Base-by-base conservation (phyloP, 306 rosid genomes). In the Potentilla sterilis region DNA sequence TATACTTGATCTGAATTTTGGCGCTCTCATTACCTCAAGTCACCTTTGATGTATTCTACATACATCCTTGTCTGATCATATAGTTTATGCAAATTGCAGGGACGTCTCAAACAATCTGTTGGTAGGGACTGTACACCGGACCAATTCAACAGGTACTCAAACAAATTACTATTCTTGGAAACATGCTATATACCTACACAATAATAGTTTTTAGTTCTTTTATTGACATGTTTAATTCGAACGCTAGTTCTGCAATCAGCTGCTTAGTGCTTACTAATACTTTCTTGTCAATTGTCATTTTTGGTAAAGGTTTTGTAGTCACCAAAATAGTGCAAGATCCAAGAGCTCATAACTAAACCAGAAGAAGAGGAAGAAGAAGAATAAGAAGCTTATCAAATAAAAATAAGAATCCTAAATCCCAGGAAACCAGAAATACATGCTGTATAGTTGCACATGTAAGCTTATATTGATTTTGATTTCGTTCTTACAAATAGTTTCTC, bases 241-340 rank as follows among this genome's bases (percentile, higher is more conserved):
- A 15, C 8, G 21, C 13, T 64, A 3, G 16, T 37, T 35, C 24
- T 64, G 12, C 13, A 19, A n/a, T 19, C 1, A 11, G 48, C 58
- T 5, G 13, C 19, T 32, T 32, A 61, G 44, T 5, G 13, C 19
- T 32, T 32, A 61, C 42, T 13, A 2, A 61, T 61, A 28, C 35
- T 57, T 9, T 57, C 4, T 49, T 51, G 62, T 21, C 19, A 0
- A 21, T 16, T 51, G 11, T 3, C 28, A 0, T 47, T 69, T 40
- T 4, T 13, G 24, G n/a, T 6, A 24, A 22, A 67, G 73, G 55
- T 52, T 67, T 55, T 73, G 75, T 58, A 43, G 67, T 72, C 6
- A 67, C 81, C 3, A 32, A 22, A 37, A 71, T 66, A 6, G 57
- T 72, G 54, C 84, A 81, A 66, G 78, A 76, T 65, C 70, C 72